phyloP scores from a whole-genome alignment of 75 land plant species.

The Pinus tabuliformis region DNA sequence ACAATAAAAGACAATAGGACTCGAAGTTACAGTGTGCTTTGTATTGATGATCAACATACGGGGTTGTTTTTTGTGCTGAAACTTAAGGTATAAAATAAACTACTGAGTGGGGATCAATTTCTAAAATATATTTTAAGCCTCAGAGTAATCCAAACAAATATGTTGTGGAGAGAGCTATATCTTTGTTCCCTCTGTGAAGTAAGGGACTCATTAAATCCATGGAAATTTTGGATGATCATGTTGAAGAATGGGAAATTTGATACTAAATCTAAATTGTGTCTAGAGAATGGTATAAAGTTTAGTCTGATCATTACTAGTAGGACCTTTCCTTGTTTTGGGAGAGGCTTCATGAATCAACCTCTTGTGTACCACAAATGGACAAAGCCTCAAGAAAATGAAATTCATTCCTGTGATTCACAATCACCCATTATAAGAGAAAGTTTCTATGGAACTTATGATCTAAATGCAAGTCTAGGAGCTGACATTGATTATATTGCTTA shows the following conservation, averaged over 20 bases:
- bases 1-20: constrained; percentile 38
- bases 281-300: constrained; percentile 26
- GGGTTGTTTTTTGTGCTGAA: constrained; percentile 67
- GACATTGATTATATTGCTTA: constrained; percentile 16
- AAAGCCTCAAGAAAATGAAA: background rate
- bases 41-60: constrained; percentile 23
- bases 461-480: too few relatives aligned
- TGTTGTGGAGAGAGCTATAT: constrained; percentile 19
- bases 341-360: constrained; percentile 87
- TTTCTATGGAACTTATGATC: too few relatives aligned
- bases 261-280: constrained; percentile 27
- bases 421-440: constrained; percentile 7
- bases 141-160: constrained; percentile 43
- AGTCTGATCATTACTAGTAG: constrained; percentile 20
- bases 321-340: constrained; percentile 70
- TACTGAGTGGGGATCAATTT: too few relatives aligned
- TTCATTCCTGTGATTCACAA: constrained; percentile 52
- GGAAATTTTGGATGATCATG: constrained; percentile 86
- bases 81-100: constrained; percentile 20
- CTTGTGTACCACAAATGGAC: constrained; percentile 41
- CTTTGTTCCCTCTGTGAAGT: constrained; percentile 13
- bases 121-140: too few relatives aligned
- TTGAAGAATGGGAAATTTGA: constrained; percentile 47
- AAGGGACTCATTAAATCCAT: constrained; percentile 28
- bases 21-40: constrained; percentile 39